Evolutionary conservation across 164 flowering plant genomes (phyloP), one percentile per base, ranked within the genome.

Genomic region (Umbilicus rupestris): DNA sequence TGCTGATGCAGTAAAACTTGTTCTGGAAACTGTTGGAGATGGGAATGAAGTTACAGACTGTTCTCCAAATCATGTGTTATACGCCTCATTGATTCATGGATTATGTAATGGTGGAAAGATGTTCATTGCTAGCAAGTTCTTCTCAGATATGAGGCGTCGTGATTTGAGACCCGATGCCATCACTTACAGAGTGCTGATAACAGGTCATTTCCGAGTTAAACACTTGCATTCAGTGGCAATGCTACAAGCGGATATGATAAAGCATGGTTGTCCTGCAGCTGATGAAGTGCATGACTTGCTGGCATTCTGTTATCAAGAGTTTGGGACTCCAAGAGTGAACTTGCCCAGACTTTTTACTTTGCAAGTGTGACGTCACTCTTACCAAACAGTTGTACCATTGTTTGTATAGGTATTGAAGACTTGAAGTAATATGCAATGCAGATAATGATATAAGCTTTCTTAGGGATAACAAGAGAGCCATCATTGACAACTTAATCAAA

Each of bases 51-150:
- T 63, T 67, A 73, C 65, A 24, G 45, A 52, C 9, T 73, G 65
- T 64, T 50, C 60, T 31, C 77, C 82, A 14, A 85, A 82, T 73
- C 72, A 65, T 58, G 28, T 91, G 4, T 35, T 35, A 35, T 35
- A 35, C 37, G 7, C 37, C 7, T 0, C 0, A 35, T 3, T 35
- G 62, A 77, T 91, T 69, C 83, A 79, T 33, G 86, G 82, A 39
- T 64, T 91, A 71, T 82, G 89, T 66, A 66, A 71, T 63, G 82
- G 87, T 62, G 87, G 94, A 10, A 73, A 55, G 65, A 77, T 80
- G 44, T 69, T 79, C 33, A 79, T 77, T 73, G 97, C 94, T 19
- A 76, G 74, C 33, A 83, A 81, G 75, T 65, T 86, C 63, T 91
- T 35, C 37, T 35, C 37, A 3, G 37, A 35, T 35, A 35, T 35